Conservation (phyloP, 2,329 filamentous ascomycete species). For the Neodidymelliopsis sp. region DNA sequence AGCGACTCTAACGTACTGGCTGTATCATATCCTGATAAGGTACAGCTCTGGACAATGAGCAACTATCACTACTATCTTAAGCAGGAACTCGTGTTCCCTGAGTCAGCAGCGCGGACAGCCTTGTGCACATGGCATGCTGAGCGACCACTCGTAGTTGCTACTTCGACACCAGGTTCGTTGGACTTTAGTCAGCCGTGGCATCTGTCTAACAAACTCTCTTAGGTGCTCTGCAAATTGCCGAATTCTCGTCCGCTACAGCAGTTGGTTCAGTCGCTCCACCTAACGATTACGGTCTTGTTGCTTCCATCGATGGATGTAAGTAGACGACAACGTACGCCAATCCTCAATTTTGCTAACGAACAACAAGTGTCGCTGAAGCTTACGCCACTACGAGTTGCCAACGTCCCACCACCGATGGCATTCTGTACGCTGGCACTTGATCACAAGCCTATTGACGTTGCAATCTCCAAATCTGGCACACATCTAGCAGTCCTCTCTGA, state of each 20-base stretch:
- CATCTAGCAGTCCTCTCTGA: conserved; percentile 75
- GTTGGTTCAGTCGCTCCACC: conserved; percentile 74
- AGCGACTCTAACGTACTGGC: conserved; percentile 89
- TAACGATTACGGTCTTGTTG: conserved; percentile 78
- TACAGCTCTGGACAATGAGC: conserved; percentile 96
- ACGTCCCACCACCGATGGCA: conserved; percentile 92
- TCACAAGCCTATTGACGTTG: conserved; percentile 74
- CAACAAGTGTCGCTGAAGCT: conserved; percentile 70
- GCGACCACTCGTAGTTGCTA: conserved; percentile 73
- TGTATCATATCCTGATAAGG: conserved; percentile 73
- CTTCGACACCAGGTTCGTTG: conserved; percentile 50
- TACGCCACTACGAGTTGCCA: conserved; percentile 83
- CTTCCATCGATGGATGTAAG: conserved; percentile 81
- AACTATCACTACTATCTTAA: conserved; percentile 99
- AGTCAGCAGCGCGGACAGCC: conserved; percentile 21
- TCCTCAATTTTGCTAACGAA: conserved; percentile 24
- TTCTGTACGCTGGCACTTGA: conserved; percentile 73
- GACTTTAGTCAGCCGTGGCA: not conserved
- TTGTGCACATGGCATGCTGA: conserved; percentile 79
- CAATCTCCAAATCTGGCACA: conserved; percentile 61
- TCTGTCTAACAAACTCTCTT: not conserved
- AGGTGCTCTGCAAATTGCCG: conserved; percentile 64
- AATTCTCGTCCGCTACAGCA: conserved; percentile 71
- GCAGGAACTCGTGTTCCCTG: conserved; percentile 70
- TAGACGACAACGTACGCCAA: conserved; percentile 7